A percentile compares a stretch with the other conserved stretches of the same genome.
These are phyloP conservation scores for Penicillium ochrochloron DNA, from an alignment of 495 filamentous ascomycete species.

Conservation along the genomic window DNA sequence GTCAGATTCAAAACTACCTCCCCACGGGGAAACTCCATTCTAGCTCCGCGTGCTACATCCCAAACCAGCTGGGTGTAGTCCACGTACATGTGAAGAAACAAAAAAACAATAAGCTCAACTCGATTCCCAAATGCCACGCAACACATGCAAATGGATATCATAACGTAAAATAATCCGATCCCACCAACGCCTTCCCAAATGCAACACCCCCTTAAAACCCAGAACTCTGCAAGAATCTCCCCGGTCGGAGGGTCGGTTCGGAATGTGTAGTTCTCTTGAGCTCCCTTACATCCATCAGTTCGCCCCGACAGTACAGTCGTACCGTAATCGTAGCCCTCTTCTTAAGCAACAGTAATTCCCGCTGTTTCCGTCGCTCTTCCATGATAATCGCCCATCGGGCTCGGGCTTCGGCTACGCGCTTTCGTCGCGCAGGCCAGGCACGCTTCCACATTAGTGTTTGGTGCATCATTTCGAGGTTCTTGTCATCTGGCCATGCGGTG, in stretches of 20 bases:
- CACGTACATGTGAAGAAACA: constrained; percentile 3
- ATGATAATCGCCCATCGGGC: constrained; percentile 34
- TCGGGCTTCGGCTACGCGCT: constrained; percentile 22
- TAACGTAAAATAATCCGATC: not conserved
- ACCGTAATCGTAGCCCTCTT: constrained; percentile 22
- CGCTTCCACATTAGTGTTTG: constrained; percentile 32
- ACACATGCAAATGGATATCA: not conserved
- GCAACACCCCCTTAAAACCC: constrained; percentile 12
- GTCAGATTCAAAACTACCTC: constrained; percentile 6
- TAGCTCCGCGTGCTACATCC: not conserved
- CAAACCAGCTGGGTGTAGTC: not conserved
- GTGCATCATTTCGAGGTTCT: constrained; percentile 27
- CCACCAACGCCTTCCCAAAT: not conserved
- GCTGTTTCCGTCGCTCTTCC: constrained; percentile 32
- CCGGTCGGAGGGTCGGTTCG: constrained; percentile 7
- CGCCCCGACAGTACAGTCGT: constrained; percentile 28
- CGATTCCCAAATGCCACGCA: not conserved
- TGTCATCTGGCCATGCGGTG: constrained; percentile 30
- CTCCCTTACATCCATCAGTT: constrained; percentile 23
- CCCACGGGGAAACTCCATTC: not conserved
- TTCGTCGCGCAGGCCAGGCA: constrained; percentile 21
- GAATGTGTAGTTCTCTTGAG: constrained; percentile 11
- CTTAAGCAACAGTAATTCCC: constrained; percentile 20
- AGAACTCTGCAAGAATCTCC: constrained; percentile 17
- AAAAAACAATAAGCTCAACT: not conserved